Evolutionary conservation across 2,329 filamentous ascomycete species (phyloP), one percentile per base, ranked within the genome.

Genomic region (Talaromyces sp.): DNA sequence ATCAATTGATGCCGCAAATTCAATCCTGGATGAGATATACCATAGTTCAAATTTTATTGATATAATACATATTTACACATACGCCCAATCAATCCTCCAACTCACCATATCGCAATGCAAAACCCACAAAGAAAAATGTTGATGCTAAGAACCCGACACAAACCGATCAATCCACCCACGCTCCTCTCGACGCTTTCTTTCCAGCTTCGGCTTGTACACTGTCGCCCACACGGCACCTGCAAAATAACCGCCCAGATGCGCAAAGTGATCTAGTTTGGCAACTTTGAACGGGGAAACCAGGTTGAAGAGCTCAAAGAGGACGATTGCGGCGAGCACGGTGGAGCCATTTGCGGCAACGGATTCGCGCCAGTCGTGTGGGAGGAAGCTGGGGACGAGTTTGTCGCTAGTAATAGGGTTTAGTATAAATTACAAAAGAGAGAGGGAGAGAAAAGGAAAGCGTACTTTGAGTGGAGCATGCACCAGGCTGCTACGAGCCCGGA

Each of bases 401-500:
- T 77, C 72, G 62, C 77, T 80, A 63, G 28, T 22, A 15, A 17
- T 2, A 19, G 10, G 10, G 22, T 47, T 53, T 49, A 55, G 47
- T 56, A 8, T 19, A 39, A 25, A 13, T 27, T 36, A 49, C 42
- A 30, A 49, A 15, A 33, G 27, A 28, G 9, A 22, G 30, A 36
- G 30, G 11, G 8, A 32, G 28, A 33, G 47, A 30, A 28, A 28
- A n/a, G n/a, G n/a, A n/a, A n/a, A n/a, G 70, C 72, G 57, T 73
- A 81, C 78, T 80, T 69, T 47, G 72, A 67, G 63, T 81, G 74
- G 44, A 84, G 71, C 57, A 79, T 75, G 66, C 81, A 83, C 67
- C 76, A 79, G 19, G 82, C 80, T 3, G 77, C 80, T 13, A 82
- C 69, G 25, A 85, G 67, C 36, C 81, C 83, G 19, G 77, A 75